These are phyloP conservation scores for Fragaria vesca DNA, from an alignment of 306 rosid species.

Conservation along the genomic window DNA sequence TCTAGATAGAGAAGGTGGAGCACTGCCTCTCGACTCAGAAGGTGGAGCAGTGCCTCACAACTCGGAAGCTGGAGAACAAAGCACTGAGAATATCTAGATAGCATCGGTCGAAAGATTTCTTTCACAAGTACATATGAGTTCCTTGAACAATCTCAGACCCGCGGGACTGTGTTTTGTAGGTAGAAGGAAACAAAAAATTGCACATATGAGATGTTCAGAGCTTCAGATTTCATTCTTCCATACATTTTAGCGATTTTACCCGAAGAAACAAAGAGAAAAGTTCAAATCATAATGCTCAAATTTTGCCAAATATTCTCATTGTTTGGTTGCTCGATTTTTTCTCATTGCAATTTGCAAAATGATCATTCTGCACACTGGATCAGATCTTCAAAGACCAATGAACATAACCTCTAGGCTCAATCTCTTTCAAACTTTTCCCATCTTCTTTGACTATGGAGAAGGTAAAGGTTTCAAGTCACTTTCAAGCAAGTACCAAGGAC, in stretches of 20 bases:
- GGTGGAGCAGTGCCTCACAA: slow-evolving; percentile 5
- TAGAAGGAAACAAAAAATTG: slow-evolving; percentile 1
- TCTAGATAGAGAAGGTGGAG: slow-evolving; percentile 2
- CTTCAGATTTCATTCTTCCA: slow-evolving; percentile 1
- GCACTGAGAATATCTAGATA: slow-evolving; percentile 10
- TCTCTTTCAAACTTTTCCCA: not conserved
- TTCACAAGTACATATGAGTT: slow-evolving; percentile 11
- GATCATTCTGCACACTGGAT: not conserved
- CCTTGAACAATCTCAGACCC: not conserved
- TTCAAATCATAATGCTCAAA: not conserved
- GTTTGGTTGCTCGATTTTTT: not conserved
- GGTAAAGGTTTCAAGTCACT: not conserved
- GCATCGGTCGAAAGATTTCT: not conserved
- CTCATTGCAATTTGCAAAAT: too few relatives aligned
- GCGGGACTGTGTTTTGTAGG: not conserved
- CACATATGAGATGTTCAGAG: slow-evolving; percentile 6
- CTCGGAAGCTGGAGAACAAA: slow-evolving; percentile 2
- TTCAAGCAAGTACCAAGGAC: not conserved
- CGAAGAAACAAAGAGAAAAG: not conserved
- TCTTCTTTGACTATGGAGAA: not conserved
- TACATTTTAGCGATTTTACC: not conserved
- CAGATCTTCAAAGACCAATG: not conserved
- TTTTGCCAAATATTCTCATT: not conserved
- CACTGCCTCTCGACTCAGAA: not conserved
- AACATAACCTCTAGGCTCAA: not conserved